Evolutionary conservation across 768 basidiomycete genomes (phyloP).

Genomic region (Roridomyces roridus): DNA sequence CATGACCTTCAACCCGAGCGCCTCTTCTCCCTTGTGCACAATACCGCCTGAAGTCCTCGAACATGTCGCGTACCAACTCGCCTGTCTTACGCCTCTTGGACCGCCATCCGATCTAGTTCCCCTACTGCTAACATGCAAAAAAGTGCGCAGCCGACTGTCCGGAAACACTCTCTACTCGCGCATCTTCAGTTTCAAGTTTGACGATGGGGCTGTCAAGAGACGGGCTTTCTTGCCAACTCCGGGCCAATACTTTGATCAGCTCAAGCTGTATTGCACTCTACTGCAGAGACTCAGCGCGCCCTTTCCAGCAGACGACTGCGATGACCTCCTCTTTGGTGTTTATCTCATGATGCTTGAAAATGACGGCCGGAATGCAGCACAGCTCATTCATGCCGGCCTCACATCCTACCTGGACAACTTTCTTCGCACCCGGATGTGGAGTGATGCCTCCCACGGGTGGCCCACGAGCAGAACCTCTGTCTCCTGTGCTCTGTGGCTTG

Average conservation of each 20-base stretch:
- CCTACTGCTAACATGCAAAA: constrained; percentile 51
- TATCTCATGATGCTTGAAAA: constrained; percentile 69
- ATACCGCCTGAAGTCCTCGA: constrained; percentile 56
- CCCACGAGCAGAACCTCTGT: constrained; percentile 56
- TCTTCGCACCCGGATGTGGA: constrained; percentile 54
- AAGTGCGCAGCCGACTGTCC: constrained; percentile 44
- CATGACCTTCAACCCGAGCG: background rate
- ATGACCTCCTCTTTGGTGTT: constrained; percentile 48
- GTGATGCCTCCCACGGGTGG: constrained; percentile 55
- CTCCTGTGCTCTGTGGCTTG: constrained; percentile 63
- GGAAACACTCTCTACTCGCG: constrained; percentile 51
- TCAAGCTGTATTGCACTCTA: constrained; percentile 42
- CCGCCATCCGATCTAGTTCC: constrained; percentile 55
- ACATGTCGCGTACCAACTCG: constrained; percentile 56
- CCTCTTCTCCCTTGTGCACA: constrained; percentile 26
- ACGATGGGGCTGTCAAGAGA: constrained; percentile 54
- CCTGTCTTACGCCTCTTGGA: constrained; percentile 44
- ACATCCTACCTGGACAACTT: constrained; percentile 51
- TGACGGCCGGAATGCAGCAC: constrained; percentile 67
- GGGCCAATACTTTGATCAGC: constrained; percentile 40
- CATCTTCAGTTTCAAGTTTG: constrained; percentile 65
- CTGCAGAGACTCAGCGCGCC: constrained; percentile 44
- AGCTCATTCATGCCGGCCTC: constrained; percentile 60
- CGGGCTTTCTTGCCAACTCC: constrained; percentile 49
- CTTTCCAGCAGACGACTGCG: constrained; percentile 39